Percentiles rank a stretch among this genome's conserved stretches.
Conservation (phyloP, 352 stramenopile species). For the Phytophthora multivora region DNA sequence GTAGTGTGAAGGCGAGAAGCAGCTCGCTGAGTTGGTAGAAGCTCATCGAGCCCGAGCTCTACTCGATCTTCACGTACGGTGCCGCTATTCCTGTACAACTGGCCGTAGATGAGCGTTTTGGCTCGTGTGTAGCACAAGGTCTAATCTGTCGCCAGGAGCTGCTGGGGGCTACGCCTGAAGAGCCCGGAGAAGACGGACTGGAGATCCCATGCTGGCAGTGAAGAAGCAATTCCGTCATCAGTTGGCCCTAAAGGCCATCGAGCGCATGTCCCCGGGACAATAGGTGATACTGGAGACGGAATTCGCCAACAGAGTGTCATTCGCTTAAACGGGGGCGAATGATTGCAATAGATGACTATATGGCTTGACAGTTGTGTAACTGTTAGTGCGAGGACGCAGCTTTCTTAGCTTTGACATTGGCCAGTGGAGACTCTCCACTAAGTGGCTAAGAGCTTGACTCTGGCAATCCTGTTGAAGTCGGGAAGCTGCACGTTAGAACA, state of each 20-base stretch:
- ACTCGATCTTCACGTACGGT: constrained; percentile 98
- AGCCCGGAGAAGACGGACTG: constrained; percentile 36
- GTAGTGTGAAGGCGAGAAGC: constrained; percentile 69
- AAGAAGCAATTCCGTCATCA: constrained; percentile 88
- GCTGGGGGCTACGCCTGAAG: constrained; percentile 62
- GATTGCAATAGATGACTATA: constrained; percentile 74
- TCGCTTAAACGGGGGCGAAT: constrained; percentile 94
- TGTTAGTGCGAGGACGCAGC: constrained; percentile 5
- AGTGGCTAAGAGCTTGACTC: background rate
- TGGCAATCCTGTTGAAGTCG: constrained; percentile 4
- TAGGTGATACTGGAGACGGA: constrained; percentile 95
- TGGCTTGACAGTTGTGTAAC: background rate
- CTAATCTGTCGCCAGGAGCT: constrained; percentile 91
- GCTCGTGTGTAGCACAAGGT: constrained; percentile 84
- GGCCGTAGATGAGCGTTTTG: constrained; percentile 92
- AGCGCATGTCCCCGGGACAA: constrained; percentile 85
- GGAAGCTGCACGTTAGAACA: constrained; percentile 3
- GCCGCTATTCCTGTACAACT: constrained; percentile 97
- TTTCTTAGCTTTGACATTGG: constrained; percentile 3
- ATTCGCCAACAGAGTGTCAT: constrained; percentile 92
- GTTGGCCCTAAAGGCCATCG: constrained; percentile 87
- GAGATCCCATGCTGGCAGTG: constrained; percentile 89
- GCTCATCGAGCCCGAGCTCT: constrained; percentile 94
- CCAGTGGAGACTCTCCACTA: background rate
- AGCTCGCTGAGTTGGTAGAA: constrained; percentile 92